Base-by-base conservation (phyloP, 371 early-diverging fungal genomes). In the Lichtheimia ornata region DNA sequence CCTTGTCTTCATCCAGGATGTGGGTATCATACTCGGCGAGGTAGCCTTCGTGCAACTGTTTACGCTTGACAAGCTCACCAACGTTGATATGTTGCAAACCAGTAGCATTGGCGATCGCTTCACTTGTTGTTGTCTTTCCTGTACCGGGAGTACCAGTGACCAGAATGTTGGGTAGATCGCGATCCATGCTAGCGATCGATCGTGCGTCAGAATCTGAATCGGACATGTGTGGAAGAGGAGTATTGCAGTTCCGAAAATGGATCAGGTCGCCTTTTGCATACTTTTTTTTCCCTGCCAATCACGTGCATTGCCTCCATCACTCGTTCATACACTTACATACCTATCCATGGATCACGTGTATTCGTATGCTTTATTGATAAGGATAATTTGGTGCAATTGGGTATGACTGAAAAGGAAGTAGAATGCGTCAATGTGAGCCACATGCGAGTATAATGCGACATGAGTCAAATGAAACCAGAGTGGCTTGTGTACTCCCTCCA, bases 81-180 rank as follows among this genome's bases (percentile, higher is more conserved):
- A 97, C 93, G 61, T 96, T 91, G 57, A 99, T 79, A 67, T 95
- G 92, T 13, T 81, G 66, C 53, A 94, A 74, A 6, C 88, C 88
- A 12, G 84, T 79, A 0, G 84, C 89, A 62, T 83, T 73, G 0
- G 93, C 89, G 24, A 95, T 78, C 83, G 93, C 77, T 77, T 93
- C 92, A 12, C 90, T 80, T 2, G 94, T 87, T 0, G 98, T 97
- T 0, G 99, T 95, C 70, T 99, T 99, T 53, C 99, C 99, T 0
- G 95, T 96, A 43, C 99, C 99, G 0, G 99, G 99, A 2, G 99
- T 98, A 22, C 99, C 99, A 1, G 99, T 98, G 47, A 99, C 90
- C 41, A 99, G 86, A 57, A 99, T 94, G 71, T 94, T 95, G 49
- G 94, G 94, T 22, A 76, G 65, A 47, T 73, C 62, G 25, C 84